These are phyloP conservation scores for Schizopora paradoxa DNA, from an alignment of 1,284 basidiomycete species.

Conservation along the genomic window DNA sequence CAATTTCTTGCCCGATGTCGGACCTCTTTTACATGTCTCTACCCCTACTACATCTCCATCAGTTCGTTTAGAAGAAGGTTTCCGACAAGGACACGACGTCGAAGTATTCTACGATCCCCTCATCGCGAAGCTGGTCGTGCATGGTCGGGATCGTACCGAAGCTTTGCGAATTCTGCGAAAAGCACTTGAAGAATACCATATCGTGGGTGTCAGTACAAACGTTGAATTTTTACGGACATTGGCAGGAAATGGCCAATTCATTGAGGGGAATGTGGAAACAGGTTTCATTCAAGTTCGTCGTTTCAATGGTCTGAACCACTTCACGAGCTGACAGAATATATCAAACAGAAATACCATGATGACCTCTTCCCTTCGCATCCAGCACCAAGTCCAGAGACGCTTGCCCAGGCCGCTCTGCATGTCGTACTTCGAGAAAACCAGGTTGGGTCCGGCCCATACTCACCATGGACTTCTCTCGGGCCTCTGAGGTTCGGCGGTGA, in stretches of 20 bases:
- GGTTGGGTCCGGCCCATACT: constrained; percentile 26
- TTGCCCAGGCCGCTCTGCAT: constrained; percentile 78
- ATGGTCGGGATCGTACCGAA: constrained; percentile 82
- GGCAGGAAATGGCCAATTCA: constrained; percentile 74
- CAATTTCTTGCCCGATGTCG: constrained; percentile 90
- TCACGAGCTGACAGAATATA: constrained; percentile 4
- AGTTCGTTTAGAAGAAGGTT: constrained; percentile 89
- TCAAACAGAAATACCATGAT: constrained; percentile 66
- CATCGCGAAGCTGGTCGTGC: constrained; percentile 91
- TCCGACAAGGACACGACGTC: constrained; percentile 81
- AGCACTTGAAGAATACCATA: constrained; percentile 83
- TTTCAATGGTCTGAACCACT: constrained; percentile 6
- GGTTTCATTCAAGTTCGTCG: constrained; percentile 78
- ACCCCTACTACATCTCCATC: constrained; percentile 69
- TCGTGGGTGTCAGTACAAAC: constrained; percentile 89
- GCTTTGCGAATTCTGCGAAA: constrained; percentile 76
- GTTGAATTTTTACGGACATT: constrained; percentile 82
- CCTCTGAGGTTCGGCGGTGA: constrained; percentile 77
- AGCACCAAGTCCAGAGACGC: constrained; percentile 52
- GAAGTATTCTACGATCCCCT: constrained; percentile 93
- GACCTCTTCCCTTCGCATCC: constrained; percentile 66
- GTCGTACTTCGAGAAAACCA: constrained; percentile 63
- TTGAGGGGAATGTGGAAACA: constrained; percentile 83
- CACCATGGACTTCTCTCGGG: constrained; percentile 66
- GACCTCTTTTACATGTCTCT: constrained; percentile 73